Evolutionary conservation across 2,329 filamentous ascomycete genomes (phyloP).

Genomic region (Didymella arachidicola): DNA sequence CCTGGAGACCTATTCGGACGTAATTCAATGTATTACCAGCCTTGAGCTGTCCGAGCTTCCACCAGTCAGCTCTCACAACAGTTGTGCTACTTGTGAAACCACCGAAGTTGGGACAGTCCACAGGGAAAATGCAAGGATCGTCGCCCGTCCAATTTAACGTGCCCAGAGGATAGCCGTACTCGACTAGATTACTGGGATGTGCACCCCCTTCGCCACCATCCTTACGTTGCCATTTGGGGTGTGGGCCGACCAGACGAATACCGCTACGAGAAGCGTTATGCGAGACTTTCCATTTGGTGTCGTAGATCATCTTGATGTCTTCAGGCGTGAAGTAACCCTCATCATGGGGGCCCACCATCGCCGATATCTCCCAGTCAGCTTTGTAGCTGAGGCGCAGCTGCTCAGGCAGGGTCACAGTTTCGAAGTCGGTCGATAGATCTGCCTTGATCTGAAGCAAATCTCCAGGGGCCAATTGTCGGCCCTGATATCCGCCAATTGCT

Average conservation of each 20-base stretch:
- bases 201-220: conserved; percentile 70
- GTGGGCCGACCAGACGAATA: conserved; percentile 66
- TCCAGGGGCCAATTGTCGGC: conserved; percentile 62
- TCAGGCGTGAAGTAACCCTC: conserved; percentile 61
- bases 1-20: conserved; percentile 59
- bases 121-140: conserved; percentile 66
- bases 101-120: conserved; percentile 67
- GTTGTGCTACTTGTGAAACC: conserved; percentile 66
- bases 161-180: conserved; percentile 65
- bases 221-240: conserved; percentile 65
- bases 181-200: conserved; percentile 64
- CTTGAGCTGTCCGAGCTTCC: conserved; percentile 69
- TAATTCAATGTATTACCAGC: conserved; percentile 65
- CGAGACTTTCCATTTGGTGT: conserved; percentile 65
- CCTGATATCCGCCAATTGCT: conserved; percentile 67
- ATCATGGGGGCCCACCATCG: conserved; percentile 65
- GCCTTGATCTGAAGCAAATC: conserved; percentile 60
- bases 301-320: conserved; percentile 65
- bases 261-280: conserved; percentile 69
- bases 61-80: conserved; percentile 64
- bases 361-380: conserved; percentile 61
- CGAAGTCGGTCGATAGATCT: conserved; percentile 47
- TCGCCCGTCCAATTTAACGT: conserved; percentile 69
- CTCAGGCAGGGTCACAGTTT: conserved; percentile 52
- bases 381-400: conserved; percentile 59